Conservation (phyloP, 345 rosid genomes). For the Ceriops decandra region DNA sequence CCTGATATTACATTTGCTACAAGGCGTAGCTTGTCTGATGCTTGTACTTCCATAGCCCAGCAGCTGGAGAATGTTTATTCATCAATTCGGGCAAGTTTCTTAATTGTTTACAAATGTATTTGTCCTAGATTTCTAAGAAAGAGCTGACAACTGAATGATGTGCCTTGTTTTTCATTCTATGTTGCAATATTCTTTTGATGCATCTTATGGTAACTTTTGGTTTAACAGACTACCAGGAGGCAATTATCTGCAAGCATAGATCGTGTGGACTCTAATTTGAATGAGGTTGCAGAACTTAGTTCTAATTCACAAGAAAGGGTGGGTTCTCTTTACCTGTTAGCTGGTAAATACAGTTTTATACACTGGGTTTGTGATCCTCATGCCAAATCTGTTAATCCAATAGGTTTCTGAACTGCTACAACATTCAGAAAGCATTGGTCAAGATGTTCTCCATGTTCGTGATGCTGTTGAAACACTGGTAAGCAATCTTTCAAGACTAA, state of each 20-base stretch:
- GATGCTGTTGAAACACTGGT: conserved; percentile 77
- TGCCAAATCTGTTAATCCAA: not conserved
- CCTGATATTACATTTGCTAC: conserved; percentile 96
- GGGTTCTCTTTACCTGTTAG: conserved; percentile 20
- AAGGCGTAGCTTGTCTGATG: conserved; percentile 78
- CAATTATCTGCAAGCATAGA: conserved; percentile 58
- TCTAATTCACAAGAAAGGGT: conserved; percentile 64
- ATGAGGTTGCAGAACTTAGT: conserved; percentile 49
- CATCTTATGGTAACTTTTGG: conserved; percentile 5
- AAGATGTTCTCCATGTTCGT: conserved; percentile 51
- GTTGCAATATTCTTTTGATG: not conserved
- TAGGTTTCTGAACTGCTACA: conserved; percentile 59
- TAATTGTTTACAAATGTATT: not conserved
- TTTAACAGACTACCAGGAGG: conserved; percentile 56
- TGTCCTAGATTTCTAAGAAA: not conserved
- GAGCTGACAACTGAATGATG: not conserved
- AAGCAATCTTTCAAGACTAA: conserved; percentile 15
- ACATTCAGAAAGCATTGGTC: conserved; percentile 40
- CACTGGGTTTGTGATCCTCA: conserved; percentile 16
- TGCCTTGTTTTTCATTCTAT: not conserved
- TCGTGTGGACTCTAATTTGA: conserved; percentile 46
- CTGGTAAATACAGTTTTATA: not conserved
- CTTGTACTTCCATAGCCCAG: conserved; percentile 63
- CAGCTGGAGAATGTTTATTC: conserved; percentile 73
- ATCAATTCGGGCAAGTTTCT: conserved; percentile 57